phyloP scores from a whole-genome alignment of 1,284 basidiomycete genomes.

The Exsudoporus floridanus region DNA sequence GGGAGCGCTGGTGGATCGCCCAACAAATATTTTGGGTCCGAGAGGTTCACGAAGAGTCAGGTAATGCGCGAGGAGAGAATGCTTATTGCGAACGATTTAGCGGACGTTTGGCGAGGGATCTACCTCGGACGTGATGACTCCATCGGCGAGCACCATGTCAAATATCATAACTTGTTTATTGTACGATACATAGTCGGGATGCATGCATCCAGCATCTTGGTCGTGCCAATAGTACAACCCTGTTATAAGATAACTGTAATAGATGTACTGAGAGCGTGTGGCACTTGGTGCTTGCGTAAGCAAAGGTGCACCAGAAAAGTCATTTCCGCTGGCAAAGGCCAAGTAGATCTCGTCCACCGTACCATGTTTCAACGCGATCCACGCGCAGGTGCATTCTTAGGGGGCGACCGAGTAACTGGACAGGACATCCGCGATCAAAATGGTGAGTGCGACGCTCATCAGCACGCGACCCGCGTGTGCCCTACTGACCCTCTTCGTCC shows the following conservation, averaged over 20 bases:
- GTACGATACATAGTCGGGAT: no score
- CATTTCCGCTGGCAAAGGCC: neutral
- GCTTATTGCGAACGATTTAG: conserved; percentile 1
- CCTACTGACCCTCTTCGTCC: conserved; percentile 9
- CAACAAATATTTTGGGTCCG: conserved; percentile 40
- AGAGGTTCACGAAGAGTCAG: conserved; percentile 35
- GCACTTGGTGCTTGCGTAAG: conserved; percentile 30
- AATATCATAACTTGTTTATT: no score
- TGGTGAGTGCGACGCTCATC: conserved; percentile 49
- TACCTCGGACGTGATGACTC: no score
- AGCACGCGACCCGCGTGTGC: neutral
- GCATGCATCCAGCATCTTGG: no score
- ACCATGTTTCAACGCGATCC: conserved; percentile 85
- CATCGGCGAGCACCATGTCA: no score
- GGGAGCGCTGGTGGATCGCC: conserved; percentile 36
- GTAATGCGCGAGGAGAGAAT: conserved; percentile 5
- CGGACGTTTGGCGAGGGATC: no score
- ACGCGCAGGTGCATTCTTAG: conserved; percentile 85
- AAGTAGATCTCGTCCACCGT: neutral
- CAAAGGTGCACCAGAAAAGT: conserved; percentile 5
- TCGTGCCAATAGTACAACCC: no score
- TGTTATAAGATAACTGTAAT: no score
- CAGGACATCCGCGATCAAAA: conserved; percentile 97
- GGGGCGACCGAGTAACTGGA: conserved; percentile 91
- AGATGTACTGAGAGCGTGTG: no score